Conservation (phyloP, 2,329 filamentous ascomycete genomes). For the Daldinia sp. region DNA sequence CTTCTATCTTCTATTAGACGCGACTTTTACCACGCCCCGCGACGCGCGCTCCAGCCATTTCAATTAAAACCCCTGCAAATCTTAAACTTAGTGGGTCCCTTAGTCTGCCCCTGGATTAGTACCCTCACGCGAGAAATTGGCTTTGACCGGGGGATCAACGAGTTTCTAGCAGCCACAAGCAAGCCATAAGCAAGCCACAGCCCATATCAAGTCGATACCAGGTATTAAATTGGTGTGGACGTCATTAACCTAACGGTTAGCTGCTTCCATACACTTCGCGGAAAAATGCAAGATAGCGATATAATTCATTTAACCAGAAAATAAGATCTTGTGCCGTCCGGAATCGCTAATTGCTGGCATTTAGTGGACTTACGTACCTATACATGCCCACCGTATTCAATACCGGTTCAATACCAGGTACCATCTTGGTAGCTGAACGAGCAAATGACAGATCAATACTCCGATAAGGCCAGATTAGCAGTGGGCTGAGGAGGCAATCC, state of each 20-base stretch:
- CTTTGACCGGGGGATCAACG: no score
- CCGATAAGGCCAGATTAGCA: slow-evolving; percentile 39
- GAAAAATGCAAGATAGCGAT: neutral
- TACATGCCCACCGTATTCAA: no score
- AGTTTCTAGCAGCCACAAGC: no score
- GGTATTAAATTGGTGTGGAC: neutral
- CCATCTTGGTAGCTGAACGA: neutral
- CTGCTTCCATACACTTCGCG: no score
- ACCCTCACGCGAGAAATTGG: neutral
- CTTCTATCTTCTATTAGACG: slow-evolving; percentile 18
- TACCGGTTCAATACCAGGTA: no score
- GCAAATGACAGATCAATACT: slow-evolving; percentile 20
- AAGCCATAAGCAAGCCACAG: neutral
- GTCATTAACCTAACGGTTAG: no score
- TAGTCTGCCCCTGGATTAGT: neutral
- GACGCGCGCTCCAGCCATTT: slow-evolving; percentile 43
- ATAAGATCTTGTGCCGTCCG: neutral
- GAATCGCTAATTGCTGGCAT: neutral
- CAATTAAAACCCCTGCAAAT: slow-evolving; percentile 45
- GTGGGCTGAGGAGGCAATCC: slow-evolving; percentile 27
- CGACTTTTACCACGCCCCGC: slow-evolving; percentile 24
- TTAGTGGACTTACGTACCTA: neutral
- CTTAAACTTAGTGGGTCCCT: neutral
- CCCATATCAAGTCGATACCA: no score
- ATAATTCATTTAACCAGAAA: slow-evolving; percentile 25